Percentiles rank a stretch among this genome's conserved stretches.
Evolutionary conservation across 2,329 filamentous ascomycete species (phyloP).

Genomic region (Aureobasidium sp.): DNA sequence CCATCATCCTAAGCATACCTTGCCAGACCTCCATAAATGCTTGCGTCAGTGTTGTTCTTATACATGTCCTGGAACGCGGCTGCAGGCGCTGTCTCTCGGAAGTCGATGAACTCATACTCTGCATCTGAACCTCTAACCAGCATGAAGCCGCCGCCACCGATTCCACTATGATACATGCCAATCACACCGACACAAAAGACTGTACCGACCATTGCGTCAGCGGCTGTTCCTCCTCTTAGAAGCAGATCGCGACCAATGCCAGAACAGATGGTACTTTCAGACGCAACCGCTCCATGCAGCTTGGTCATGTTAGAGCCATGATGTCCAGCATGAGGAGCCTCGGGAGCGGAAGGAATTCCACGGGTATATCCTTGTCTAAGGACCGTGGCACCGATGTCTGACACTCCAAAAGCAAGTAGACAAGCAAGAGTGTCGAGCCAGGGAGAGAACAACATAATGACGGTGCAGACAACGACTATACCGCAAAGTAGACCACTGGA

Average conservation of each 20-base stretch:
- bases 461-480: background rate
- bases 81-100: conserved; percentile 78
- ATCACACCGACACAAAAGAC: conserved; percentile 43
- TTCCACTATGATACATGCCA: conserved; percentile 51
- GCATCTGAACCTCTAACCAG: conserved; percentile 66
- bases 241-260: conserved; percentile 42
- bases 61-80: conserved; percentile 84
- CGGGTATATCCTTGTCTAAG: background rate
- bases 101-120: conserved; percentile 81
- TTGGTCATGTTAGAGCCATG: background rate
- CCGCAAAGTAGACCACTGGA: background rate
- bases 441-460: conserved; percentile 1
- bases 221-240: conserved; percentile 45
- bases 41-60: conserved; percentile 58
- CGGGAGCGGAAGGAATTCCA: background rate
- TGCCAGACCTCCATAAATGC: conserved; percentile 63
- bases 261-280: conserved; percentile 39
- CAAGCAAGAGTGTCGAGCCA: conserved; percentile 3
- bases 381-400: background rate
- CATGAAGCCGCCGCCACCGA: conserved; percentile 89
- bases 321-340: background rate
- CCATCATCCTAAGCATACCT: conserved; percentile 18
- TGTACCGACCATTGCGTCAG: conserved; percentile 43
- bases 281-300: conserved; percentile 39
- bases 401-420: background rate